A percentile compares a stretch with the other conserved stretches of the same genome.
Evolutionary conservation across 176 grass and related monocot species (phyloP).

Genomic region (Tuctoria greenei): DNA sequence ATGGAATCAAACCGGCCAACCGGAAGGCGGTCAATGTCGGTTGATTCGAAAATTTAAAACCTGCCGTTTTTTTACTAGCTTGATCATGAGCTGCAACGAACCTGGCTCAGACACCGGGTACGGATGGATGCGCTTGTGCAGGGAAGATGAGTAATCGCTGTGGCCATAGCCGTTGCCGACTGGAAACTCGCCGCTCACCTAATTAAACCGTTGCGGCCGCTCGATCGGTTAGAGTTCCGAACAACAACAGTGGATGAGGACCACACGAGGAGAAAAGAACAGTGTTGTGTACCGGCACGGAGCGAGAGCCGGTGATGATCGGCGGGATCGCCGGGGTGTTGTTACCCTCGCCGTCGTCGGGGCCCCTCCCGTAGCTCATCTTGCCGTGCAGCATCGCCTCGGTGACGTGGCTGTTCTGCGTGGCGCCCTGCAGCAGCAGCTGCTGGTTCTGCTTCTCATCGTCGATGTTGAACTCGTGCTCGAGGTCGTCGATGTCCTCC

Average conservation of each 20-base stretch:
- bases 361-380: constrained; percentile 87
- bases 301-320: constrained; percentile 82
- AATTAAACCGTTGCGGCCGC: constrained; percentile 35
- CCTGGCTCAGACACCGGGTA: constrained; percentile 91
- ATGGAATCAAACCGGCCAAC: background rate
- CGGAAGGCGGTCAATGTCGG: background rate
- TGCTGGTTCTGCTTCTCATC: constrained; percentile 55
- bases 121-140: constrained; percentile 96
- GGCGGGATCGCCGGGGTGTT: constrained; percentile 66
- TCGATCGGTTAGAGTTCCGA: background rate
- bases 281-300: constrained; percentile 56
- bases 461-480: constrained; percentile 94
- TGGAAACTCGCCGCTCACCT: constrained; percentile 88
- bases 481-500: constrained; percentile 89
- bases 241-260: no score
- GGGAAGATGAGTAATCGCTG: constrained; percentile 62
- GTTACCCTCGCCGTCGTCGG: constrained; percentile 62
- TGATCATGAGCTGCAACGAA: constrained; percentile 24
- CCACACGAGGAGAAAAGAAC: background rate
- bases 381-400: constrained; percentile 92
- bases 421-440: background rate
- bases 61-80: background rate
- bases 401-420: constrained; percentile 69
- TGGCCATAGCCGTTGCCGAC: constrained; percentile 52
- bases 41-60: background rate